Conservation (phyloP, 2,329 filamentous ascomycete species). For the Alternaria tenuissima region DNA sequence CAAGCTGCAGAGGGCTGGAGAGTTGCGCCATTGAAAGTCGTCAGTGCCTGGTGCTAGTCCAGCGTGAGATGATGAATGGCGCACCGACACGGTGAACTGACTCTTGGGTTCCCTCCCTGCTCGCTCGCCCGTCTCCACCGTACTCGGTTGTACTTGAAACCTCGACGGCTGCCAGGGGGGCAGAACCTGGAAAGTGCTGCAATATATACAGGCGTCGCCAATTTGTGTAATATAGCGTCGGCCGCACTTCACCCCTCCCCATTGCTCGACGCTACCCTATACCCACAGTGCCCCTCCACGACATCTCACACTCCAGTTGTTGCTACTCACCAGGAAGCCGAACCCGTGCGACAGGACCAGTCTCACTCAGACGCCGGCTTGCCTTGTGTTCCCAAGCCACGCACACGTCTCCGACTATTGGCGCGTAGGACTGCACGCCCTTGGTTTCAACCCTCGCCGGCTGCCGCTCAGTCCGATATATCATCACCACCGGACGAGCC, state of each 20-base stretch:
- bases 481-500: constrained; percentile 14
- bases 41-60: constrained; percentile 1
- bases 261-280: neutral
- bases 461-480: constrained; percentile 29
- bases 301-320: constrained; percentile 9
- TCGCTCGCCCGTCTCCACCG: constrained; percentile 4
- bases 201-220: constrained; percentile 16
- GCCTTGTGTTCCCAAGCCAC: constrained; percentile 31
- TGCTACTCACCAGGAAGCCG: neutral
- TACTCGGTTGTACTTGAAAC: constrained; percentile 26
- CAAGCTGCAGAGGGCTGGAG: neutral
- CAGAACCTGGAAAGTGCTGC: constrained; percentile 8
- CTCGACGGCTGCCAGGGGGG: constrained; percentile 16
- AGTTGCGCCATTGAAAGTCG: constrained; percentile 14
- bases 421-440: constrained; percentile 23
- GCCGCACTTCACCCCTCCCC: constrained; percentile 9
- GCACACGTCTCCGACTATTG: neutral
- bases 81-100: constrained; percentile 19
- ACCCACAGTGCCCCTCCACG: constrained; percentile 3
- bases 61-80: constrained; percentile 13
- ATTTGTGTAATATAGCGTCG: constrained; percentile 11
- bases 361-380: constrained; percentile 30
- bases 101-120: constrained; percentile 14
- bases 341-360: constrained; percentile 21
- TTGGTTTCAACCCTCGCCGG: constrained; percentile 39